Evolutionary conservation across 1,139 yeast genomes (phyloP).

Genomic region (Diutina neorugosa): DNA sequence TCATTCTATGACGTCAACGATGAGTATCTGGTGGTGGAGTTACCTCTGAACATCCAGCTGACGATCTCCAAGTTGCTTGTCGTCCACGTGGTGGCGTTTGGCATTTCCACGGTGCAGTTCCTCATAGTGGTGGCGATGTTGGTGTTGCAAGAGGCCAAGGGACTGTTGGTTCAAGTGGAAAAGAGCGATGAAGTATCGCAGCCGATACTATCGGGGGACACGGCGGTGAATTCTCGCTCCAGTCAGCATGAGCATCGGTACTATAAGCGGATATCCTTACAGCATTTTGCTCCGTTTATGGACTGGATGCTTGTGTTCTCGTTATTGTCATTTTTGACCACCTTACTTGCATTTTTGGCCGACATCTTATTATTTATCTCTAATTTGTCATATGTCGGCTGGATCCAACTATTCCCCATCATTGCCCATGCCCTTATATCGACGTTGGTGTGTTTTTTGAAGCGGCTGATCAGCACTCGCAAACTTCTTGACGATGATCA

Average conservation of each 20-base stretch:
- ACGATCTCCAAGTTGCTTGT: slow-evolving; percentile 61
- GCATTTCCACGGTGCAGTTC: slow-evolving; percentile 9
- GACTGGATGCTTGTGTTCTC: slow-evolving; percentile 27
- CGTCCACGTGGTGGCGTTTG: slow-evolving; percentile 68
- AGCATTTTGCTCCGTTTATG: slow-evolving; percentile 15
- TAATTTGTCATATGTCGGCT: slow-evolving; percentile 41
- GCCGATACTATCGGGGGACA: neutral
- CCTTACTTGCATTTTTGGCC: slow-evolving; percentile 39
- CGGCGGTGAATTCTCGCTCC: neutral
- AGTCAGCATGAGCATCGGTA: neutral
- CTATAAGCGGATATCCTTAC: neutral
- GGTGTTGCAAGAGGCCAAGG: slow-evolving; percentile 6
- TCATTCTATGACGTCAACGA: neutral
- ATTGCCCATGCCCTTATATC: slow-evolving; percentile 23
- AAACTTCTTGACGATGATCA: slow-evolving; percentile 23
- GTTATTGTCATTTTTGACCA: slow-evolving; percentile 33
- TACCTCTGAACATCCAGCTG: slow-evolving; percentile 45
- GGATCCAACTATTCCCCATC: slow-evolving; percentile 32
- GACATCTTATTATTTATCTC: slow-evolving; percentile 43
- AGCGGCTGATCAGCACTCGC: slow-evolving; percentile 26
- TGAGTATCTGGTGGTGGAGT: slow-evolving; percentile 8
- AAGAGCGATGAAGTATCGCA: neutral
- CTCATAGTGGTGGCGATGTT: slow-evolving; percentile 8
- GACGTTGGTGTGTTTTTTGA: slow-evolving; percentile 28
- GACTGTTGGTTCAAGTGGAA: neutral